A percentile compares a stretch with the other conserved stretches of the same genome.
phyloP scores from a whole-genome alignment of 2,329 filamentous ascomycete species.

The Nemania diffusa region DNA sequence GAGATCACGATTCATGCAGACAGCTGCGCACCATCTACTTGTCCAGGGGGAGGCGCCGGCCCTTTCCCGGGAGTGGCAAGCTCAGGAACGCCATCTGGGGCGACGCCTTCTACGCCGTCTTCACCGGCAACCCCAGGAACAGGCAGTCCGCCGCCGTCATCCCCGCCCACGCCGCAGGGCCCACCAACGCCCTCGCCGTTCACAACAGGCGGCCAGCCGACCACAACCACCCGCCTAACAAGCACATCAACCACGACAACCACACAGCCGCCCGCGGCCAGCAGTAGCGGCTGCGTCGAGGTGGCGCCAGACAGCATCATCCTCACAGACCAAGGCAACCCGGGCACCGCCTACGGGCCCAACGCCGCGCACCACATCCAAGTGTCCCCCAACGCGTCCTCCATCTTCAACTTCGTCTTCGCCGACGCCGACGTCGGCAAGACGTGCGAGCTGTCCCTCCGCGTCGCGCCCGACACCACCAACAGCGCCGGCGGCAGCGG shows the following conservation, averaged over 20 bases:
- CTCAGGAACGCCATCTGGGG: conserved; percentile 12
- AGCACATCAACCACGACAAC: conserved; percentile 33
- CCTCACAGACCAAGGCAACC: conserved; percentile 64
- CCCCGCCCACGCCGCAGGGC: conserved; percentile 6
- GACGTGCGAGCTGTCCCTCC: conserved; percentile 71
- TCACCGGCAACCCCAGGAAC: background rate
- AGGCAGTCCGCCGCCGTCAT: background rate
- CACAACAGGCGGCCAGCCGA: conserved; percentile 13
- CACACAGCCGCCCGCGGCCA: conserved; percentile 20
- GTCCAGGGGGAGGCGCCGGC: conserved; percentile 21
- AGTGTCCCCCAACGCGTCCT: conserved; percentile 62
- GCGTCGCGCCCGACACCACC: too few species aligned
- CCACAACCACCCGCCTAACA: conserved; percentile 32
- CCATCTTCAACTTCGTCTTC: conserved; percentile 77
- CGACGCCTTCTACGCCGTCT: conserved; percentile 20
- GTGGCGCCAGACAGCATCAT: conserved; percentile 54
- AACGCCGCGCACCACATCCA: conserved; percentile 57
- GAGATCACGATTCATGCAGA: conserved; percentile 58
- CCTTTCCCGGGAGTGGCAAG: conserved; percentile 15
- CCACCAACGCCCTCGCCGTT: conserved; percentile 31
- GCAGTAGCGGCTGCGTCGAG: conserved; percentile 22
- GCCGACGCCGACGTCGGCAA: conserved; percentile 63
- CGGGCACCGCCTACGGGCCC: conserved; percentile 56
- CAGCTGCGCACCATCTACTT: conserved; percentile 48
- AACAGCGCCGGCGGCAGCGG: too few species aligned